Conservation (phyloP, 768 basidiomycete genomes). For the Tulasnella sp. region DNA sequence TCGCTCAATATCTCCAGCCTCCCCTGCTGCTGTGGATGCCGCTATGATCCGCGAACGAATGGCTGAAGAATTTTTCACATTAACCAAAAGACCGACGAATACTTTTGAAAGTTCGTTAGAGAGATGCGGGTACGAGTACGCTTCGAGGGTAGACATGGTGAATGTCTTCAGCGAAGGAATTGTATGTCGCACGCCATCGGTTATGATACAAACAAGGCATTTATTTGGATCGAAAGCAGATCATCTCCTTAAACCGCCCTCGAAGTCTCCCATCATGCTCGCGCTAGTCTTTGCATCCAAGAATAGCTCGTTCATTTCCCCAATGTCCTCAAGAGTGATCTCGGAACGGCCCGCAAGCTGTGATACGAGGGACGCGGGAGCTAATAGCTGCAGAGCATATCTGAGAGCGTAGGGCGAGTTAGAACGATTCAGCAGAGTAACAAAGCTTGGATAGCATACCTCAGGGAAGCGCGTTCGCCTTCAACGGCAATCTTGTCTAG, state of each 20-base stretch:
- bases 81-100: slow-evolving; percentile 61
- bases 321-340: slow-evolving; percentile 83
- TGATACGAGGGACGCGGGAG: slow-evolving; percentile 86
- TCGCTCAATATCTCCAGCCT: slow-evolving; percentile 62
- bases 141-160: slow-evolving; percentile 46
- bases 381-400: slow-evolving; percentile 86
- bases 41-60: slow-evolving; percentile 73
- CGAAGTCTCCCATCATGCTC: slow-evolving; percentile 25
- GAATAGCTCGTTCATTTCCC: slow-evolving; percentile 92
- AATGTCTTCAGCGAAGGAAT: neutral
- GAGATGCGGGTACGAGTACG: slow-evolving; percentile 55
- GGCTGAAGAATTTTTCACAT: slow-evolving; percentile 59
- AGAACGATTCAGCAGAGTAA: slow-evolving; percentile 27
- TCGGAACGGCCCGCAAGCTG: slow-evolving; percentile 69
- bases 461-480: slow-evolving; percentile 75
- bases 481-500: slow-evolving; percentile 76
- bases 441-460: slow-evolving; percentile 47
- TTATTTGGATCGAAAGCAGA: neutral
- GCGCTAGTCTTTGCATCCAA: slow-evolving; percentile 77
- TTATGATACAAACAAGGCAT: neutral
- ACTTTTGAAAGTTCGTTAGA: slow-evolving; percentile 40
- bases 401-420: slow-evolving; percentile 41
- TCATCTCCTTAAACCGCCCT: slow-evolving; percentile 24
- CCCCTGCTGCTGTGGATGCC: slow-evolving; percentile 52
- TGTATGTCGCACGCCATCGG: neutral